Percentiles rank a stretch among this genome's conserved stretches.
These are phyloP conservation scores for Polyporus tsugae DNA, from an alignment of 1,284 basidiomycete genomes.

Conservation along the genomic window DNA sequence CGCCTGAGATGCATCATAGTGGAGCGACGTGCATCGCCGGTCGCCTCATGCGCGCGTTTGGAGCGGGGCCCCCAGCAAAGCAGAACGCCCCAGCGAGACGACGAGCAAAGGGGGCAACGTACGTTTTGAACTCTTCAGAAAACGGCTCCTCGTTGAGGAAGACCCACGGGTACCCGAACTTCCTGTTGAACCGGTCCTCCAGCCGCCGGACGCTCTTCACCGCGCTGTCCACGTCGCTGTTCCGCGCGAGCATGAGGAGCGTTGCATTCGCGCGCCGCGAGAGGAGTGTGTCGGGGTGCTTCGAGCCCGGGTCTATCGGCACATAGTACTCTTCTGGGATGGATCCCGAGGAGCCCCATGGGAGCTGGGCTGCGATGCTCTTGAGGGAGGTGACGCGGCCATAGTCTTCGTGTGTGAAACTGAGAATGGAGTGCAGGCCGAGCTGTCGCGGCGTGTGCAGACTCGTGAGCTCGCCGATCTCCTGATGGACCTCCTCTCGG, in stretches of 20 bases:
- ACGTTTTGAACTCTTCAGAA: conserved; percentile 75
- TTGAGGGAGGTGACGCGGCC: conserved; percentile 45
- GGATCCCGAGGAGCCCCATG: conserved; percentile 25
- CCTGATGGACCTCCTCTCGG: too few species aligned
- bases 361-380: conserved; percentile 34
- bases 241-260: conserved; percentile 65
- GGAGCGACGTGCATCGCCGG: neutral
- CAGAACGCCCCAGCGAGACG: neutral
- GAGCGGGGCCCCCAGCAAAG: neutral
- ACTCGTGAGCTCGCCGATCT: conserved; percentile 9
- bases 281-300: conserved; percentile 11
- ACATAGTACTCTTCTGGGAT: conserved; percentile 3
- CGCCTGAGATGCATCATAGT: neutral
- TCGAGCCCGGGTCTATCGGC: neutral
- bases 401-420: conserved; percentile 47
- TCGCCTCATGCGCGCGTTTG: neutral
- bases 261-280: conserved; percentile 43
- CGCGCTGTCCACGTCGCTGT: conserved; percentile 69
- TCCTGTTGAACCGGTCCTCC: conserved; percentile 73
- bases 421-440: conserved; percentile 46
- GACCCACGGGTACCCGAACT: conserved; percentile 76
- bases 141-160: conserved; percentile 81
- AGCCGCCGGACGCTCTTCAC: conserved; percentile 63
- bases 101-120: conserved; percentile 17
- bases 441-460: conserved; percentile 33